These are phyloP conservation scores for Colletotrichum sp. DNA, from an alignment of 2,329 filamentous ascomycete species.

Conservation along the genomic window DNA sequence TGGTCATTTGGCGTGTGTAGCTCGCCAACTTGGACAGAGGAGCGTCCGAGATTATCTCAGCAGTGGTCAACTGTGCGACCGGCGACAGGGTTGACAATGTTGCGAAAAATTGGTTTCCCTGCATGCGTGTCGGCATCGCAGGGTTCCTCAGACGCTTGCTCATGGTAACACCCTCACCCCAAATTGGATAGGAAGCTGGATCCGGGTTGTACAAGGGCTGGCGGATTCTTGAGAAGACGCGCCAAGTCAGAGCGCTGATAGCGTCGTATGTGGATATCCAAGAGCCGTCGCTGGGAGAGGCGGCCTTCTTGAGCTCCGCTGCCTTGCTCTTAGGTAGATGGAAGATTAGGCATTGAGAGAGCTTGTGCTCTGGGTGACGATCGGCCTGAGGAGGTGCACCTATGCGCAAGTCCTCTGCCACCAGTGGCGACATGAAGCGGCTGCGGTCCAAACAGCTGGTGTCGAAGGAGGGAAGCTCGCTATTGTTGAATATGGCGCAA, in stretches of 20 bases:
- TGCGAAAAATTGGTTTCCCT: conserved; percentile 38
- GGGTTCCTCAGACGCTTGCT: conserved; percentile 37
- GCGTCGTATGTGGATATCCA: conserved; percentile 54
- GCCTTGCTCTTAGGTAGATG: conserved; percentile 49
- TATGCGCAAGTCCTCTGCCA: conserved; percentile 30
- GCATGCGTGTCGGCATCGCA: conserved; percentile 34
- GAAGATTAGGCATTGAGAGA: conserved; percentile 38
- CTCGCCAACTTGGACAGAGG: conserved; percentile 38
- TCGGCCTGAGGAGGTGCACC: conserved; percentile 31
- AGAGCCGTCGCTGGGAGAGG: conserved; percentile 33
- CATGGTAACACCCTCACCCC: conserved; percentile 45
- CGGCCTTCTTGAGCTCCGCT: conserved; percentile 40
- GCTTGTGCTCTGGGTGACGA: conserved; percentile 33
- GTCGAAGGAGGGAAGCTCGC: conserved; percentile 38
- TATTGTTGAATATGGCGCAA: conserved; percentile 32
- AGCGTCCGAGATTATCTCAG: conserved; percentile 39
- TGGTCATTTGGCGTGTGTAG: conserved; percentile 41
- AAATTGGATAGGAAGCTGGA: conserved; percentile 30
- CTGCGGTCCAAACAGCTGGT: conserved; percentile 37
- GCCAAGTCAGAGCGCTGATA: conserved; percentile 45
- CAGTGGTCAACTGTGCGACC: conserved; percentile 31
- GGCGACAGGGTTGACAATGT: conserved; percentile 29
- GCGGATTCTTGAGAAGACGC: conserved; percentile 38
- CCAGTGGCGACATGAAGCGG: conserved; percentile 32
- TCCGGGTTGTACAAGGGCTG: conserved; percentile 37